Percentiles rank a stretch among this genome's conserved stretches.
These are phyloP conservation scores for Inga leiocalycina DNA, from an alignment of 306 rosid genomes.

Conservation along the genomic window DNA sequence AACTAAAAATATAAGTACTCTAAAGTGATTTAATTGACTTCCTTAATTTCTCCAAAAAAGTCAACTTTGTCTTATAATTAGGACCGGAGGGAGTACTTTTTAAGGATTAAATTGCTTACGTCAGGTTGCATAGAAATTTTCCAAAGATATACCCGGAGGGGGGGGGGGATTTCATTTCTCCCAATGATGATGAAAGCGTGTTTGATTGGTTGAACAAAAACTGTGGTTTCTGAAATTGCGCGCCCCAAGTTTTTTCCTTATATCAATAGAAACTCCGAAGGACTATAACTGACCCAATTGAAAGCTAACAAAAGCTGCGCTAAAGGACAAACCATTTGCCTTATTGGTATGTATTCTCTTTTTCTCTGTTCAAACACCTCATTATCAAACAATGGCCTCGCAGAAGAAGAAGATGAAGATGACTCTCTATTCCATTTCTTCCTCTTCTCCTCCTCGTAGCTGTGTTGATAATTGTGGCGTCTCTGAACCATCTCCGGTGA, in stretches of 20 bases:
- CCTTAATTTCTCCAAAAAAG: too few relatives aligned
- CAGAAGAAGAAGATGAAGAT: slow-evolving; percentile 16
- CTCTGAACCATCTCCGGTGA: slow-evolving; percentile 21
- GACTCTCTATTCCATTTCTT: slow-evolving; percentile 27
- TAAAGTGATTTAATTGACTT: too few relatives aligned
- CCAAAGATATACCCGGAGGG: background rate
- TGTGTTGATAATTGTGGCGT: background rate
- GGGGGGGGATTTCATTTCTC: slow-evolving; percentile 46
- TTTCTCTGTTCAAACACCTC: slow-evolving; percentile 44
- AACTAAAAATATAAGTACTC: too few relatives aligned
- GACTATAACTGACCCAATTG: slow-evolving; percentile 62
- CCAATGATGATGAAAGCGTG: slow-evolving; percentile 70
- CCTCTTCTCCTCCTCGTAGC: slow-evolving; percentile 35
- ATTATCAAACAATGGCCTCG: slow-evolving; percentile 34
- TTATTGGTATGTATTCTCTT: slow-evolving; percentile 60
- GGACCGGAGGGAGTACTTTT: too few relatives aligned
- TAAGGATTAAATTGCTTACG: too few relatives aligned
- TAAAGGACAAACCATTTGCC: slow-evolving; percentile 55
- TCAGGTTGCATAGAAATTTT: too few relatives aligned
- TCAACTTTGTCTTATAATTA: too few relatives aligned
- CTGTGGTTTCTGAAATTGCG: slow-evolving; percentile 52
- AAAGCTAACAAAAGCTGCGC: slow-evolving; percentile 57
- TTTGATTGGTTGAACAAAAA: slow-evolving; percentile 45
- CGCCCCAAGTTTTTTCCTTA: slow-evolving; percentile 55
- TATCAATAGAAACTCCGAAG: slow-evolving; percentile 61